Conservation (phyloP, 148 eudicot species). For the Rhododendron ovatum region DNA sequence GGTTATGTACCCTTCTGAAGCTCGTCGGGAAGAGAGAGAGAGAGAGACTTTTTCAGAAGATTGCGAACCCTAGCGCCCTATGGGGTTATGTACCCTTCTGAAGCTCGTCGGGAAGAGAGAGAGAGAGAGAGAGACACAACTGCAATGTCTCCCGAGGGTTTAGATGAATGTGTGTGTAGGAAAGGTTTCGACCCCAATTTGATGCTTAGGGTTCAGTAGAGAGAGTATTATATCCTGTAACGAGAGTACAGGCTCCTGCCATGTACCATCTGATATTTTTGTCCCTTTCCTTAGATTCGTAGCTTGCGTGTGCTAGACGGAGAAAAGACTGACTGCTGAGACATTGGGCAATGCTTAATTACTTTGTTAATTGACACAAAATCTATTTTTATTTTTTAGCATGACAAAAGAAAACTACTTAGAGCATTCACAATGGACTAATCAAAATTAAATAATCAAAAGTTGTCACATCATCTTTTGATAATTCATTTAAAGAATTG, state of each 20-base stretch:
- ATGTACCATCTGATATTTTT: neutral
- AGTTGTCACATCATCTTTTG: no score
- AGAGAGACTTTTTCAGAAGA: neutral
- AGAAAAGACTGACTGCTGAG: neutral
- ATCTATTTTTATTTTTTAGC: no score
- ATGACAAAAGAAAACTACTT: no score
- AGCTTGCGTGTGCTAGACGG: neutral
- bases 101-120: neutral
- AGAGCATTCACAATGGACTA: no score
- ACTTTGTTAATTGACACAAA: neutral
- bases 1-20: neutral
- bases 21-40: neutral
- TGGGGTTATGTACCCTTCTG: neutral
- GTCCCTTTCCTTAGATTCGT: neutral
- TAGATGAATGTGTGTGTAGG: neutral
- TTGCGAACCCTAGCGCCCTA: neutral
- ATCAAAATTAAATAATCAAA: no score
- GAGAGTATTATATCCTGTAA: neutral
- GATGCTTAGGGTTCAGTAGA: slow-evolving; percentile 9
- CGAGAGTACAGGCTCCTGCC: neutral
- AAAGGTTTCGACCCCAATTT: neutral
- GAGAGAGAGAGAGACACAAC: neutral
- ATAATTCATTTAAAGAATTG: no score
- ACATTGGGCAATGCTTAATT: neutral
- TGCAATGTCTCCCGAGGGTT: neutral